Percentiles rank a stretch among this genome's conserved stretches.
Conservation (phyloP, 495 filamentous ascomycete genomes). For the Xylaria longipes region DNA sequence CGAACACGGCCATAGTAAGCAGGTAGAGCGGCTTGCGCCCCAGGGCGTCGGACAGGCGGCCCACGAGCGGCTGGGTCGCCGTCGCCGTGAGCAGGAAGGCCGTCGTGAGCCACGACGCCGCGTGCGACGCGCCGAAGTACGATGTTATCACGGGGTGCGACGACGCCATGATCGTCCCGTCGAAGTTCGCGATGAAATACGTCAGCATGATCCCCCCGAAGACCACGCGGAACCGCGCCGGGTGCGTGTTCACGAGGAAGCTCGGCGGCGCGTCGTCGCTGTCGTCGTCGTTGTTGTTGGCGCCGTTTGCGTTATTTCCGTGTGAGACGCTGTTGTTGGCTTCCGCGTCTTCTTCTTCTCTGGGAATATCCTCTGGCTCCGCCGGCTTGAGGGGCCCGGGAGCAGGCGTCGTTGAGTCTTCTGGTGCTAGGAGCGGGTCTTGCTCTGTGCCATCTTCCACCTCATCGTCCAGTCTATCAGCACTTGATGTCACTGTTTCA, state of each 20-base stretch:
- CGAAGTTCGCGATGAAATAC: conserved; percentile 62
- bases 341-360: not conserved
- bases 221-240: conserved; percentile 46
- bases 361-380: conserved; percentile 7
- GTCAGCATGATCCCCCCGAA: conserved; percentile 46
- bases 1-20: conserved; percentile 66
- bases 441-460: conserved; percentile 8
- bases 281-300: not conserved
- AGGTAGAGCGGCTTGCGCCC: conserved; percentile 75
- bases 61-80: conserved; percentile 74
- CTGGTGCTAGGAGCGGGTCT: not conserved
- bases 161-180: conserved; percentile 81
- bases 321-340: not conserved
- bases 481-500: not conserved
- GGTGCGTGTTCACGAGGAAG: conserved; percentile 46
- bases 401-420: not conserved
- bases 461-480: not conserved
- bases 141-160: conserved; percentile 83
- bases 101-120: conserved; percentile 81
- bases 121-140: conserved; percentile 74
- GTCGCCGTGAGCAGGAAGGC: conserved; percentile 80
- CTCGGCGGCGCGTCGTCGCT: conserved; percentile 24
- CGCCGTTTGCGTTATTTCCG: conserved; percentile 20
- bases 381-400: conserved; percentile 11
- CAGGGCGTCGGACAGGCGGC: conserved; percentile 73